Conservation (phyloP, 78 protist species). For the Monosiga brevicollis region DNA sequence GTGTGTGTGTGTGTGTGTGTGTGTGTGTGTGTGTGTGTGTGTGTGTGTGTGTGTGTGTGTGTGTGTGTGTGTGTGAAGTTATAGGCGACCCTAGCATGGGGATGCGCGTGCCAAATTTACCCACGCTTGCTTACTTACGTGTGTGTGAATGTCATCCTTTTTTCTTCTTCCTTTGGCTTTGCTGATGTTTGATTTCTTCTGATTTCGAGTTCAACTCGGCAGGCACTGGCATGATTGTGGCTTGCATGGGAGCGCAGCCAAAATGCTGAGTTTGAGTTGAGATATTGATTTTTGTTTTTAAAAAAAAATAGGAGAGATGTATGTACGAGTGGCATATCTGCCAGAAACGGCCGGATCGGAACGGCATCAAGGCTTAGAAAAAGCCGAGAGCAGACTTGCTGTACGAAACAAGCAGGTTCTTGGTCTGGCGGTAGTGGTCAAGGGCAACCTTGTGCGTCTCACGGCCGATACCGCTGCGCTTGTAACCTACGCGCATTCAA, state of each 20-base stretch:
- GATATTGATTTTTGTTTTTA: too few species aligned
- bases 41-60: neutral
- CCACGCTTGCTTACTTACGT: too few species aligned
- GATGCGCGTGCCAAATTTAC: too few species aligned
- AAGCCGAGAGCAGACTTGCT: too few species aligned
- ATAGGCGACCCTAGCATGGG: neutral
- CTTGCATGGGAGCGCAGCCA: neutral
- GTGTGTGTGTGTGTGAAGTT: neutral
- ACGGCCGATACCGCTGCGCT: conserved; percentile 46
- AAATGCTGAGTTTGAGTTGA: too few species aligned
- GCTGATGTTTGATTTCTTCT: neutral
- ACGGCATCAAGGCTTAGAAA: too few species aligned
- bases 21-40: neutral
- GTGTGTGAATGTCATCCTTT: neutral
- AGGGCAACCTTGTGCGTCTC: conserved; percentile 23
- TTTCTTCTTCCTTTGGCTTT: neutral
- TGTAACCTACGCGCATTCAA: too few species aligned
- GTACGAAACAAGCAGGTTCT: too few species aligned
- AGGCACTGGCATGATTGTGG: neutral
- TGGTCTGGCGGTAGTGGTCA: conserved; percentile 1
- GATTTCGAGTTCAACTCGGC: neutral
- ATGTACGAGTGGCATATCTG: too few species aligned
- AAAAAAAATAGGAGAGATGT: too few species aligned
- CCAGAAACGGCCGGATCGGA: too few species aligned
- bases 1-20: neutral